These are phyloP conservation scores for Zygosaccharomyces pseudorouxii DNA, from an alignment of 805 yeast species.

Conservation along the genomic window DNA sequence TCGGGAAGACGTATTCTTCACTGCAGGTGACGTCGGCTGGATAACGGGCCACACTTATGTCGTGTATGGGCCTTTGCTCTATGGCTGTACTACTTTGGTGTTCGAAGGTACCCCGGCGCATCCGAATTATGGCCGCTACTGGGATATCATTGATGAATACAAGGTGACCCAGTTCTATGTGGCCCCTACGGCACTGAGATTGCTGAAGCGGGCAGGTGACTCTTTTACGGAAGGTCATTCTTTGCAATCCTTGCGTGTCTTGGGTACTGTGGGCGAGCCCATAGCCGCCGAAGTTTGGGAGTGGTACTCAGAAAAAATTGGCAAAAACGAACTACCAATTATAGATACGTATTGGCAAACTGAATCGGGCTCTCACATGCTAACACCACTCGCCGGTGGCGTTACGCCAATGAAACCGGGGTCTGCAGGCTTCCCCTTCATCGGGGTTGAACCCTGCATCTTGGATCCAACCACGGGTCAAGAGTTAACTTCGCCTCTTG, in stretches of 20 bases:
- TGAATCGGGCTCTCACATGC: slow-evolving; percentile 76
- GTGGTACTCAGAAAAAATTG: slow-evolving; percentile 73
- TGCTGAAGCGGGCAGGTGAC: slow-evolving; percentile 71
- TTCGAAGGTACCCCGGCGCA: slow-evolving; percentile 87
- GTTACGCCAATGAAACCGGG: slow-evolving; percentile 82
- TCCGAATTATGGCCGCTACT: slow-evolving; percentile 74
- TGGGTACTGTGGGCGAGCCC: slow-evolving; percentile 86
- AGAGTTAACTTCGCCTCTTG: slow-evolving; percentile 62
- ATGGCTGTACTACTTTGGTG: slow-evolving; percentile 74
- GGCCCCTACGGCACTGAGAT: slow-evolving; percentile 79
- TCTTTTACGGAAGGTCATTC: slow-evolving; percentile 56
- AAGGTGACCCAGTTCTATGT: slow-evolving; percentile 76
- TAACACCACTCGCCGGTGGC: slow-evolving; percentile 72
- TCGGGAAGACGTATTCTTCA: slow-evolving; percentile 67
- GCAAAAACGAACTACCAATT: slow-evolving; percentile 64
- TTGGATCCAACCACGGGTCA: slow-evolving; percentile 71
- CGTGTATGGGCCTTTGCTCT: slow-evolving; percentile 71
- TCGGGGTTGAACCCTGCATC: slow-evolving; percentile 70
- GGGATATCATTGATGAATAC: slow-evolving; percentile 70
- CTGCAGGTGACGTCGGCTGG: slow-evolving; percentile 93
- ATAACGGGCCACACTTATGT: slow-evolving; percentile 85
- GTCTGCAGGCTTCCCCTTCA: slow-evolving; percentile 78
- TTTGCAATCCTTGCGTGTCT: slow-evolving; percentile 57
- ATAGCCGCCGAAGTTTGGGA: slow-evolving; percentile 85
- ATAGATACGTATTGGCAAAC: slow-evolving; percentile 90